Evolutionary conservation across 768 basidiomycete genomes (phyloP).

Genomic region (Boletus speciosus): DNA sequence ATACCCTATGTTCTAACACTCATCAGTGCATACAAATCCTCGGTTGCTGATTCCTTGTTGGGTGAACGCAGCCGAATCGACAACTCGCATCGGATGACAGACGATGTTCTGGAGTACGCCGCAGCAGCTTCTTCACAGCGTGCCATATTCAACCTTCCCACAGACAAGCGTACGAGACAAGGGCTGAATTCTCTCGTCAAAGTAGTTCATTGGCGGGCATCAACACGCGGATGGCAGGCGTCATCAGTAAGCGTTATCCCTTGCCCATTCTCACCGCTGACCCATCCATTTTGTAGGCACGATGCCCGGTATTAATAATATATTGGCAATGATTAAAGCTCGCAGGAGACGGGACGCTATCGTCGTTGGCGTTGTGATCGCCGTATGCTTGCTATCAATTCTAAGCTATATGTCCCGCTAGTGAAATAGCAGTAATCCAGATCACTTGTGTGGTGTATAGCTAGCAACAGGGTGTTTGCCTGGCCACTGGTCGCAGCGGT

Average conservation of each 20-base stretch:
- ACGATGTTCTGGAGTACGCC: conserved; percentile 81
- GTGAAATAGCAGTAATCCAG: conserved; percentile 8
- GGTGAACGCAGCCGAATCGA: conserved; percentile 89
- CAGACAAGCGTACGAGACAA: conserved; percentile 97
- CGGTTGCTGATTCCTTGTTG: conserved; percentile 80
- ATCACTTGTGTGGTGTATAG: background rate
- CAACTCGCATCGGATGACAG: conserved; percentile 91
- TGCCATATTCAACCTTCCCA: background rate
- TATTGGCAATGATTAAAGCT: conserved; percentile 90
- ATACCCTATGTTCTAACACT: background rate
- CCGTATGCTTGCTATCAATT: conserved; percentile 68
- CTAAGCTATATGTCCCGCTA: conserved; percentile 45
- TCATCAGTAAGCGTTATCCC: conserved; percentile 58
- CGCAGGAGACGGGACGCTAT: conserved; percentile 86
- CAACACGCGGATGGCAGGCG: conserved; percentile 78
- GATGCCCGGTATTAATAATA: conserved; percentile 91
- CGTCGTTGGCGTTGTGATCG: conserved; percentile 85
- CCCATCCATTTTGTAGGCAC: conserved; percentile 47
- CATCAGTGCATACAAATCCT: conserved; percentile 83
- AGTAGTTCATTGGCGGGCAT: conserved; percentile 71
- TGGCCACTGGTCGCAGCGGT: background rate
- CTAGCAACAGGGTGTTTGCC: background rate
- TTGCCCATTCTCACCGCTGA: background rate
- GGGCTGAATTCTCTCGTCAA: conserved; percentile 87
- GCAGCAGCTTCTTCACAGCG: background rate